Evolutionary conservation across 805 yeast species (phyloP).

Genomic region (Candida maesae): DNA sequence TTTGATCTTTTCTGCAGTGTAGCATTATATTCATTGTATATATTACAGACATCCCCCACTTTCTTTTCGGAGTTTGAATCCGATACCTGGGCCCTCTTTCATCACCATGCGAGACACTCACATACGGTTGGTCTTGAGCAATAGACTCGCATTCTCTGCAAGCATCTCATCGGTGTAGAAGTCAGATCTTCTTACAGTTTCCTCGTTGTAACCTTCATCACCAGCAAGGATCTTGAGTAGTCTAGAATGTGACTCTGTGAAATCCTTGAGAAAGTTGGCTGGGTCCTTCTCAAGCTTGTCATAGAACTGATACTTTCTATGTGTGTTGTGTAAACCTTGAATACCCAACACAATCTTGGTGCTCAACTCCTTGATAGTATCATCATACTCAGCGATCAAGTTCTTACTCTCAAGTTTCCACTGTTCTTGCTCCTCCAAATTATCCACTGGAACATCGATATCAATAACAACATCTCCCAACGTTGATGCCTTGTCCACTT

Average conservation of each 20-base stretch:
- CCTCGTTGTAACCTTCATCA: conserved; percentile 89
- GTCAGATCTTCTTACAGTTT: conserved; percentile 76
- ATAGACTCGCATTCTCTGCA: conserved; percentile 71
- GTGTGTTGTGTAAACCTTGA: conserved; percentile 46
- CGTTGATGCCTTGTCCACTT: conserved; percentile 73
- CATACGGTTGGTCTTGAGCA: conserved; percentile 50
- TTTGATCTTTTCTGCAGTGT: too few species aligned
- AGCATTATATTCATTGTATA: too few species aligned
- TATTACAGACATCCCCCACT: too few species aligned
- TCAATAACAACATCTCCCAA: conserved; percentile 80
- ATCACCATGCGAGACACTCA: conserved; percentile 3
- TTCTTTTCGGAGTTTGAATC: too few species aligned
- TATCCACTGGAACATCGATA: conserved; percentile 52
- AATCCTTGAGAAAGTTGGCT: conserved; percentile 62
- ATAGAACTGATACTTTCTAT: conserved; percentile 76
- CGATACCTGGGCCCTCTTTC: too few species aligned
- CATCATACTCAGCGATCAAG: conserved; percentile 25
- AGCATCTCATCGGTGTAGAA: conserved; percentile 75
- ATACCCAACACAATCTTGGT: conserved; percentile 37
- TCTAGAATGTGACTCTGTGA: conserved; percentile 78
- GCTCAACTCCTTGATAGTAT: conserved; percentile 32
- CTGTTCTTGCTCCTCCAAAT: conserved; percentile 25
- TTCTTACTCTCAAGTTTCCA: conserved; percentile 31
- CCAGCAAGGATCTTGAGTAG: conserved; percentile 83
- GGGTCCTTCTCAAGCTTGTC: conserved; percentile 73